Base-by-base conservation (phyloP, 2,329 filamentous ascomycete species). In the Colletotrichum abscissum region DNA sequence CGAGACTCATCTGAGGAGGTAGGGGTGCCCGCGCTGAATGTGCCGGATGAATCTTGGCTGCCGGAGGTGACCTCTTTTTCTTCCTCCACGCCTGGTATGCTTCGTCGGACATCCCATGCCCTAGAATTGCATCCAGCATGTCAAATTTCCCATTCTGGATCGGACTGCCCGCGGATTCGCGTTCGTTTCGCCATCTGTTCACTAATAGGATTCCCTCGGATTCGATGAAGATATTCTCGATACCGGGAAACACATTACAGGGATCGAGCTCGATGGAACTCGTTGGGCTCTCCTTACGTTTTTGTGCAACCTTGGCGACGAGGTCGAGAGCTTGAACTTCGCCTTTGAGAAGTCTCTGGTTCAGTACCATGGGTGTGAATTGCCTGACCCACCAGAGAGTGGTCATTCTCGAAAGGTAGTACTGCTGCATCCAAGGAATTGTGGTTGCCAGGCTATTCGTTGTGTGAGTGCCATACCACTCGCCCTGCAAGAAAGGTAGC, bases 61-160 rank as follows among this genome's bases (percentile, higher is more conserved):
- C 6, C 38, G 7, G 38, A 24, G 56, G 14, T 5, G 33, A 59
- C 30, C 3, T 26, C 14, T 22, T 46, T 9, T 57, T 16, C 24
- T 60, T 55, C 11, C 46, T 46, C 16, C 68, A 60, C 26, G 30
- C 16, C 1, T 26, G 30, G 16, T 54, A 67, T 3, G 67, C 33
- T 1, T 12, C 2, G 14, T 60, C 9, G 8, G 68, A 42, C 55
- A 60, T n/a, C 14, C 24, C 56, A 7, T 7, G 24, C 26, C 30
- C 16, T 8, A 67, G 56, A 46, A 67, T 55, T 33, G 46, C 68
- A 12, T 71, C 56, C 14, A 62, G 35, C 4, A 71, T 33, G 2
- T 60, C n/a, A 19, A 28, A 33, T 5, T 67, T 30, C 0, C 24
- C 46, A 6, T 9, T 60, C 11, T n/a, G 5, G 5, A 67, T 33